Percentiles rank a stretch among this genome's conserved stretches.
Evolutionary conservation across 345 rosid species (phyloP).

Genomic region (Salix udensis): DNA sequence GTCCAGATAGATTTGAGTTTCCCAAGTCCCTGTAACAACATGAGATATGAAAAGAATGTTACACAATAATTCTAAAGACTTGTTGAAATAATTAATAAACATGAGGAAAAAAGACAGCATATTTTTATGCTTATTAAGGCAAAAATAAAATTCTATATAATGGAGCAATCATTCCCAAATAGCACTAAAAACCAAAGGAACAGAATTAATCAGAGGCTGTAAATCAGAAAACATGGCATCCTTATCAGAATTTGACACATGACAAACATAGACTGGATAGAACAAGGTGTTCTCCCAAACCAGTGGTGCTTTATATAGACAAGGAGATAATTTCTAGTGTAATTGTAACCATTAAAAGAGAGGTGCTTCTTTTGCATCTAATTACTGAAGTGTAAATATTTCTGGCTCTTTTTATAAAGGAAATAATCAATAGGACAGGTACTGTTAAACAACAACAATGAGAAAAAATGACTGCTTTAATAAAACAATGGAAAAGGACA

Average conservation of each 20-base stretch:
- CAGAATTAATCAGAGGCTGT: background rate
- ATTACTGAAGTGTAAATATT: background rate
- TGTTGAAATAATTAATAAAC: background rate
- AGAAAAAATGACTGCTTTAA: background rate
- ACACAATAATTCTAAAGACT: background rate
- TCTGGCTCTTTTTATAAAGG: background rate
- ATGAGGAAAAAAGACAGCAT: background rate
- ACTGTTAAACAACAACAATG: background rate
- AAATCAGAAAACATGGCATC: background rate
- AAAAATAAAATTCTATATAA: background rate
- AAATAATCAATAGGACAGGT: background rate
- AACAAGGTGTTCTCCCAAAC: background rate
- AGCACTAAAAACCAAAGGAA: background rate
- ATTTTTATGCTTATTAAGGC: background rate
- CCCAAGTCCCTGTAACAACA: constrained; percentile 78
- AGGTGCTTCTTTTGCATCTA: background rate
- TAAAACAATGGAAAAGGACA: background rate
- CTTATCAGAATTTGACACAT: background rate
- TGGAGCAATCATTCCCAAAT: background rate
- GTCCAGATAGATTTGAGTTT: constrained; percentile 83
- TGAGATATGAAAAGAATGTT: background rate
- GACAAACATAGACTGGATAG: background rate
- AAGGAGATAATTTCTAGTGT: background rate
- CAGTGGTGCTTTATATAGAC: background rate
- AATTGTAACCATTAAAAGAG: background rate